Evolutionary conservation across 805 yeast species (phyloP).

Genomic region (Wickerhamiella bombiphila): DNA sequence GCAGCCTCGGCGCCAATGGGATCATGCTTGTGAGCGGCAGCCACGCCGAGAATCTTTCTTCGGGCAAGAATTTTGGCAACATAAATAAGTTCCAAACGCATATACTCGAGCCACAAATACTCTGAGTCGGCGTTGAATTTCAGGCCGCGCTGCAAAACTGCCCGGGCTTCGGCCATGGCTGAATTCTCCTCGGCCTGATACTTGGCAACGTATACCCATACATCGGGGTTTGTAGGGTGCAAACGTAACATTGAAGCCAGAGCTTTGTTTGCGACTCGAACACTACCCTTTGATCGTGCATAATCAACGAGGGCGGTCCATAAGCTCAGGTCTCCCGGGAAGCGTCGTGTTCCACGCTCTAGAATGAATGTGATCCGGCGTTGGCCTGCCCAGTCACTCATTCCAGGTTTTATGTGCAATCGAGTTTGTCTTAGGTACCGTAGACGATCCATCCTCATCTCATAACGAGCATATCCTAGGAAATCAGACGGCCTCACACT

Average conservation of each 20-base stretch:
- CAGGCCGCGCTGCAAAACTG: constrained; percentile 67
- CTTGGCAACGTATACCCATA: constrained; percentile 91
- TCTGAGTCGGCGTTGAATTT: constrained; percentile 65
- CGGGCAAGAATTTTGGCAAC: constrained; percentile 72
- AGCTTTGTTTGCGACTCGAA: constrained; percentile 32
- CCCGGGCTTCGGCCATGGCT: constrained; percentile 77
- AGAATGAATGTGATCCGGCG: constrained; percentile 69
- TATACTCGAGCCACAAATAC: constrained; percentile 70
- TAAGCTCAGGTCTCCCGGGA: constrained; percentile 57
- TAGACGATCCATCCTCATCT: constrained; percentile 59
- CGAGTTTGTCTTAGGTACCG: constrained; percentile 58
- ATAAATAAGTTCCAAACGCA: constrained; percentile 76
- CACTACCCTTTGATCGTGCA: constrained; percentile 24
- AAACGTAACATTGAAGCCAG: constrained; percentile 65
- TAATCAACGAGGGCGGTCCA: constrained; percentile 68
- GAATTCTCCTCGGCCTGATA: constrained; percentile 84
- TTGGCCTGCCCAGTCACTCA: constrained; percentile 77
- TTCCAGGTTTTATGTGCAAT: constrained; percentile 33
- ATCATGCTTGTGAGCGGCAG: constrained; percentile 27
- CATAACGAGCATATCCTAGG: constrained; percentile 65
- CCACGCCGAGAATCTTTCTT: constrained; percentile 65
- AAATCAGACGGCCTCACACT: constrained; percentile 70
- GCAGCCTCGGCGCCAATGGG: constrained; percentile 31
- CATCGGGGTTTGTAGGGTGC: constrained; percentile 81
- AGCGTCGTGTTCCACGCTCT: constrained; percentile 68